phyloP scores from a whole-genome alignment of 257 asterid species.

The Cynanchum wilfordii region DNA sequence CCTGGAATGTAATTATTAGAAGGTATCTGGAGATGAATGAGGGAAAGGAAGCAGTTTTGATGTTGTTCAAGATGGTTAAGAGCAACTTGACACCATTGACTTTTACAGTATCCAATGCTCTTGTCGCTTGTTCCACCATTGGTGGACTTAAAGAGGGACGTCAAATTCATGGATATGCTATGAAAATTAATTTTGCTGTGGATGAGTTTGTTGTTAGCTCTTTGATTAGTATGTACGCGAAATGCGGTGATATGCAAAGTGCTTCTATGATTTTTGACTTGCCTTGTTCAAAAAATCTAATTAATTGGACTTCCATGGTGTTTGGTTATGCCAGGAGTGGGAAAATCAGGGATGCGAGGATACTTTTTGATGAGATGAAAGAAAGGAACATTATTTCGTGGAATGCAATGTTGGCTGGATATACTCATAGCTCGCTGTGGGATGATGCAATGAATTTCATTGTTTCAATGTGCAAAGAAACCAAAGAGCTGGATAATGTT shows the following conservation, averaged over 20 bases:
- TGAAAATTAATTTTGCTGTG: slow-evolving; percentile 44
- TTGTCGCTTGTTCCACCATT: slow-evolving; percentile 59
- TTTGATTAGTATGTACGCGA: slow-evolving; percentile 53
- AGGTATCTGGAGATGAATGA: slow-evolving; percentile 69
- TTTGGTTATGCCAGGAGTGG: slow-evolving; percentile 54
- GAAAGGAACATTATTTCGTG: slow-evolving; percentile 57
- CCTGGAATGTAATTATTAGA: slow-evolving; percentile 87
- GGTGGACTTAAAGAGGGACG: slow-evolving; percentile 46
- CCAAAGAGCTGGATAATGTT: slow-evolving; percentile 44
- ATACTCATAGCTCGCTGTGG: slow-evolving; percentile 46
- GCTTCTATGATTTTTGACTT: slow-evolving; percentile 45
- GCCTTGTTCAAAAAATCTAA: slow-evolving; percentile 42
- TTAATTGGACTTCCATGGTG: slow-evolving; percentile 57
- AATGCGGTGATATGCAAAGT: slow-evolving; percentile 55
- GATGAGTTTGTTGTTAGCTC: slow-evolving; percentile 61
- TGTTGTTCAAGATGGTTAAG: slow-evolving; percentile 59
- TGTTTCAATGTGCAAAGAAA: slow-evolving; percentile 39
- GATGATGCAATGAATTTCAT: slow-evolving; percentile 62
- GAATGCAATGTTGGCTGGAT: slow-evolving; percentile 80
- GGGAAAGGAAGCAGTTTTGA: slow-evolving; percentile 44
- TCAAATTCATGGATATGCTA: slow-evolving; percentile 64
- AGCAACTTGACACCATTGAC: slow-evolving; percentile 47
- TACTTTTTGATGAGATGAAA: slow-evolving; percentile 61
- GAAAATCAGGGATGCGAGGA: slow-evolving; percentile 44
- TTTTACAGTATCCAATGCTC: slow-evolving; percentile 66